Base-by-base conservation (phyloP, 805 yeast genomes). In the Saccharomycopsis selenospora region DNA sequence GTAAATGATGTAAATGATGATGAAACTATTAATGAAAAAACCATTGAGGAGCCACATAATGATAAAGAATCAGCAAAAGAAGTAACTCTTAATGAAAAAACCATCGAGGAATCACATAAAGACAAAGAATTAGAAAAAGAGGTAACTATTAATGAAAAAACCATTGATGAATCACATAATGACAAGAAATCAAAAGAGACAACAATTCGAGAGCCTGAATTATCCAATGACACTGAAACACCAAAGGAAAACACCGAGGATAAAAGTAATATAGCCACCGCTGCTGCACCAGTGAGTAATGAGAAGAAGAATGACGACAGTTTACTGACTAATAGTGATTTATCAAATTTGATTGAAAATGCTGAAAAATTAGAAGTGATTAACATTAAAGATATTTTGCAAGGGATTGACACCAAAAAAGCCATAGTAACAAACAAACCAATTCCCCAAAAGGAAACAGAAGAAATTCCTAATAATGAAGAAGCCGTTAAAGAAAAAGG, bases 351-450 rank as follows among this genome's bases (percentile, higher is more conserved):
- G 10, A 42, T 42, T 27, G 20, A 24, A 13, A 3, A 27, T 25
- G 44, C 44, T 23, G 44, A 42, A 27, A n/a, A 42, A 27, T 20
- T 42, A 13, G 44, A 42, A 28, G 20, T n/a, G 26, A 42, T 42
- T 28, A 27, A 42, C 14, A 25, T 42, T 17, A 26, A 42, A 7
- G 29, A 25, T 6, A 17, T 17, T 4, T 22, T 40, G 6, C 4
- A 10, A 14, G 17, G 18, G 20, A 14, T 33, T 33, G 38, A 10
- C 38, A 33, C n/a, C n/a, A n/a, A n/a, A n/a, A n/a, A n/a, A n/a
- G n/a, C n/a, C n/a, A n/a, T n/a, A n/a, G n/a, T n/a, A n/a, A n/a
- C n/a, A n/a, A n/a, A n/a, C n/a, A n/a, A n/a, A n/a, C n/a, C n/a
- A n/a, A n/a, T n/a, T n/a, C n/a, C n/a, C n/a, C n/a, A n/a, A n/a